Percentiles rank a stretch among this genome's conserved stretches.
phyloP scores from a whole-genome alignment of 768 basidiomycete genomes.

The Mycena sanguinolenta region DNA sequence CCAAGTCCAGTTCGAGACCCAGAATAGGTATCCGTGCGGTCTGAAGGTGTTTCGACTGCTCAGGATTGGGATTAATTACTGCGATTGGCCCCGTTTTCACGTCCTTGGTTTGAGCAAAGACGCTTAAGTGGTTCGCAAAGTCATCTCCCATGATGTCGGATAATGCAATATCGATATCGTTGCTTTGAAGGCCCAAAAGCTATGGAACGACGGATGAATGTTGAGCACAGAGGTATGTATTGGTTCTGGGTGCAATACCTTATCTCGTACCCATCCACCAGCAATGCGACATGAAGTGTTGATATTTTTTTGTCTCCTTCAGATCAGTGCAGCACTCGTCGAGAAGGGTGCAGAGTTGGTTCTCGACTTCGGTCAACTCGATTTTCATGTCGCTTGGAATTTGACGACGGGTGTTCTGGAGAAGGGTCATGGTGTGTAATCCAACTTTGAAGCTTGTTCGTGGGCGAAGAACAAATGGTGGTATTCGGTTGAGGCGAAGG shows the following conservation, averaged over 20 bases:
- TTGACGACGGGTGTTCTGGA: conserved; percentile 14
- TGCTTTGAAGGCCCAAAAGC: conserved; percentile 85
- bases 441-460: not conserved
- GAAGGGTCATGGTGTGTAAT: conserved; percentile 21
- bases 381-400: conserved; percentile 55
- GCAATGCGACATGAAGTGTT: conserved; percentile 88
- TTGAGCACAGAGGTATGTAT: conserved; percentile 36
- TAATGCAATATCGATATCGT: conserved; percentile 95
- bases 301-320: conserved; percentile 63
- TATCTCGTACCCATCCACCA: conserved; percentile 99
- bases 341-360: conserved; percentile 79
- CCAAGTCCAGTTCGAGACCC: conserved; percentile 90
- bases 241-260: conserved; percentile 66
- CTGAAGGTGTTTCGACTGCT: conserved; percentile 98
- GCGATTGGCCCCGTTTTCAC: conserved; percentile 72
- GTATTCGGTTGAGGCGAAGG: conserved; percentile 11
- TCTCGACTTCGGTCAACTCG: conserved; percentile 76
- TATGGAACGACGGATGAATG: conserved; percentile 47
- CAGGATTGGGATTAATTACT: conserved; percentile 93
- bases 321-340: conserved; percentile 80
- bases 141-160: conserved; percentile 89
- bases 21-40: conserved; percentile 89
- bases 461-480: conserved; percentile 6
- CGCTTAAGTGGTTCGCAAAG: conserved; percentile 85
- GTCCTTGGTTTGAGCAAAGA: conserved; percentile 67